These are phyloP conservation scores for Lipomyces yamanashiensis DNA, from an alignment of 805 yeast species.

Conservation along the genomic window DNA sequence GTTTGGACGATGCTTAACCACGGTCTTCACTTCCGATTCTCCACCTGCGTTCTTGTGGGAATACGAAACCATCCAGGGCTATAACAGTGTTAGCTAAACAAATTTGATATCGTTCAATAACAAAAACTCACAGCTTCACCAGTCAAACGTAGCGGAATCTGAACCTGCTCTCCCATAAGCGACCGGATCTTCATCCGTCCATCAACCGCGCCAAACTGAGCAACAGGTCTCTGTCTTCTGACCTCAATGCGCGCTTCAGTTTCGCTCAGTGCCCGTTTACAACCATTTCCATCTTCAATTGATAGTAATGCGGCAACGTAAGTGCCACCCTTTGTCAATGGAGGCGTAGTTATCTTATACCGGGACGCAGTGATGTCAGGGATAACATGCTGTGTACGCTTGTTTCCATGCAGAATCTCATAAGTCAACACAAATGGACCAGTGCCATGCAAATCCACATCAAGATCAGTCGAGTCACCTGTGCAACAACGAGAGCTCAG, in stretches of 20 bases:
- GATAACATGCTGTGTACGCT: conserved; percentile 52
- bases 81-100: background rate
- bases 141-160: conserved; percentile 62
- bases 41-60: conserved; percentile 14
- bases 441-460: conserved; percentile 72
- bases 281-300: conserved; percentile 74
- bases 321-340: conserved; percentile 69
- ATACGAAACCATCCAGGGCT: conserved; percentile 51
- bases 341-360: conserved; percentile 58
- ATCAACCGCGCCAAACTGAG: conserved; percentile 52
- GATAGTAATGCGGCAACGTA: conserved; percentile 66
- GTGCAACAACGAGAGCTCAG: conserved; percentile 50
- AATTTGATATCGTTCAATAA: background rate
- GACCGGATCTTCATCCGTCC: conserved; percentile 42
- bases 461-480: conserved; percentile 54
- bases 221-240: conserved; percentile 69
- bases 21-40: conserved; percentile 3
- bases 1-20: conserved; percentile 27
- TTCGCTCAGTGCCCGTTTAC: conserved; percentile 71
- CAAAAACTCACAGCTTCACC: conserved; percentile 52
- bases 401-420: conserved; percentile 62
- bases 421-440: conserved; percentile 77
- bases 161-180: conserved; percentile 60
- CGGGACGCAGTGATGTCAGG: conserved; percentile 49
- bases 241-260: conserved; percentile 70